Evolutionary conservation across 331 rosid species (phyloP).

Genomic region (Prunus yedoensis): DNA sequence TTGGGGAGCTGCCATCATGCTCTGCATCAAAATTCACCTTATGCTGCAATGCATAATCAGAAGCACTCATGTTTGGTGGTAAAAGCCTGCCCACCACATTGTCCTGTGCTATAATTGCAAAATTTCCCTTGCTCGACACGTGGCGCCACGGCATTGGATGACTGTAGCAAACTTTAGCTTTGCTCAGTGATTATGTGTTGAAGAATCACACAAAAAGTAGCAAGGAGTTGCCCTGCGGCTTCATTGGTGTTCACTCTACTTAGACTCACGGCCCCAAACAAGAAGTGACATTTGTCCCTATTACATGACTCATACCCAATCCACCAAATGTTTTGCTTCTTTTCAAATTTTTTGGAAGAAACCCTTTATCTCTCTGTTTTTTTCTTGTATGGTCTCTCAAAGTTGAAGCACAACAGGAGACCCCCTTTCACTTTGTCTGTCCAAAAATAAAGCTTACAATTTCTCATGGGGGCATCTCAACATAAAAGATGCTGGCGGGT

Average conservation of each 20-base stretch:
- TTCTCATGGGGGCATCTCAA: conserved; percentile 17
- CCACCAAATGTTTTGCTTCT: conserved; percentile 3
- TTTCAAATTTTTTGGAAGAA: neutral
- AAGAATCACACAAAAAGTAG: conserved; percentile 17
- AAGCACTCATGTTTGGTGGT: conserved; percentile 25
- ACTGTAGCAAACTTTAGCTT: neutral
- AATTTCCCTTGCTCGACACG: conserved; percentile 25
- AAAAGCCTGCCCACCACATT: conserved; percentile 22
- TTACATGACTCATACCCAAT: conserved; percentile 1
- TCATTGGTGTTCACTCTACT: conserved; percentile 8
- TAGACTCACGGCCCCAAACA: conserved; percentile 21
- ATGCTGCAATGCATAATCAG: conserved; percentile 17
- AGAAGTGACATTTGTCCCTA: conserved; percentile 36
- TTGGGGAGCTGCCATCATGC: conserved; percentile 4
- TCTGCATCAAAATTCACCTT: conserved; percentile 12
- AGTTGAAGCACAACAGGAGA: conserved; percentile 30
- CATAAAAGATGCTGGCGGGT: conserved; percentile 19
- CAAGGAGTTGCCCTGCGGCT: conserved; percentile 13
- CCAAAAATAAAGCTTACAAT: conserved; percentile 23
- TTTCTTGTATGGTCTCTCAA: conserved; percentile 40
- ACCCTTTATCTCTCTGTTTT: neutral
- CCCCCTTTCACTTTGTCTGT: conserved; percentile 28
- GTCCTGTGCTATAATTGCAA: conserved; percentile 19
- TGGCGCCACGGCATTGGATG: conserved; percentile 6
- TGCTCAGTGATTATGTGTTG: conserved; percentile 21